Percentiles rank a stretch among this genome's conserved stretches.
Conservation (phyloP, 73 alveolate genomes). For the Urostyla sp. region DNA sequence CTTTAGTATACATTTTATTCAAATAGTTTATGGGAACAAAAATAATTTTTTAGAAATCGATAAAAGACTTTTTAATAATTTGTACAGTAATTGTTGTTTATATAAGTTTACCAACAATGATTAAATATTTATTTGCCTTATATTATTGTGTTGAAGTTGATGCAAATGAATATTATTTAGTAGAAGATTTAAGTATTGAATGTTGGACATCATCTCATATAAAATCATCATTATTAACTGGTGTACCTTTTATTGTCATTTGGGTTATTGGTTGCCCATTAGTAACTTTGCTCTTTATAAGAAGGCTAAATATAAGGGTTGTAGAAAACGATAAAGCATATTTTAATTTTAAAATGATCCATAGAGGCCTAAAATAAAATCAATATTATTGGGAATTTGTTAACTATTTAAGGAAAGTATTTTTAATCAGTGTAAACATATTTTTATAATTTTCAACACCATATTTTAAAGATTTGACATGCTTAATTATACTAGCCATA, state of each 20-base stretch:
- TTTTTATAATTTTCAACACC: neutral
- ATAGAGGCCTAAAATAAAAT: constrained; percentile 50
- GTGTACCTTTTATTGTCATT: constrained; percentile 28
- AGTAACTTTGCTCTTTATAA: constrained; percentile 6
- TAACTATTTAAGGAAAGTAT: neutral
- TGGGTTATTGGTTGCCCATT: constrained; percentile 61
- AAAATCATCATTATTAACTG: constrained; percentile 13
- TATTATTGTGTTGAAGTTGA: constrained; percentile 33
- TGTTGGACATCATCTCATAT: constrained; percentile 44
- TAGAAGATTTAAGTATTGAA: constrained; percentile 10
- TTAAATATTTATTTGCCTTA: neutral
- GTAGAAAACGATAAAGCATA: constrained; percentile 8
- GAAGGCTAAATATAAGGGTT: neutral
- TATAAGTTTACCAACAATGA: constrained; percentile 20
- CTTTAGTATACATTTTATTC: neutral
- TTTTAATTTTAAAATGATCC: constrained; percentile 13
- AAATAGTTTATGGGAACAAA: neutral
- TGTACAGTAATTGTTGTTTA: constrained; percentile 1
- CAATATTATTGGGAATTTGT: constrained; percentile 40
- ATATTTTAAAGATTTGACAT: constrained; percentile 1
- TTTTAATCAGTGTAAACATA: neutral
- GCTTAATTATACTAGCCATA: neutral
- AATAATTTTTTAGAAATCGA: neutral
- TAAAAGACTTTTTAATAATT: neutral
- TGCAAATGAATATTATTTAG: constrained; percentile 22